Conservation (phyloP, 1,284 basidiomycete genomes). For the Trametes sp. region DNA sequence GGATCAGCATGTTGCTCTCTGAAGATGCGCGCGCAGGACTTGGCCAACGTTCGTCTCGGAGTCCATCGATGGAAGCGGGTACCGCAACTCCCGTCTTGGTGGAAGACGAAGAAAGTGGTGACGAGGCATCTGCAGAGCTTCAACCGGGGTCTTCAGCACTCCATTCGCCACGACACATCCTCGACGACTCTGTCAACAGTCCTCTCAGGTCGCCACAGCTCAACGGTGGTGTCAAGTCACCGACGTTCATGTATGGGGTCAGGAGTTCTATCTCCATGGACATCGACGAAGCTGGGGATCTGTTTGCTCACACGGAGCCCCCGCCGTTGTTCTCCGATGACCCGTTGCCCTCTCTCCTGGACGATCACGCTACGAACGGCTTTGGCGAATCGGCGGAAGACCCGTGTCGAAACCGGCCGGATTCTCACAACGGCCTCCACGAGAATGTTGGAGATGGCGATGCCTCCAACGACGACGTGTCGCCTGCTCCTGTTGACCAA, state of each 20-base stretch:
- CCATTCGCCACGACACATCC: background rate
- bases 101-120: conserved; percentile 3
- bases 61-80: conserved; percentile 16
- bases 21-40: conserved; percentile 17
- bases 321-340: background rate
- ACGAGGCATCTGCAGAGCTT: background rate
- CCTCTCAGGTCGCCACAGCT: background rate
- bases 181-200: background rate
- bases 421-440: background rate
- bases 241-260: background rate
- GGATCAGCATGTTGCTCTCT: conserved; percentile 27
- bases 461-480: background rate
- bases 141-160: background rate
- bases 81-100: conserved; percentile 2
- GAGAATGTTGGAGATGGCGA: background rate
- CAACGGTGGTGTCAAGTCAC: background rate
- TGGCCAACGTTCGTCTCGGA: conserved; percentile 5
- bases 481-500: background rate
- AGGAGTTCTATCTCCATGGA: background rate
- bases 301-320: background rate
- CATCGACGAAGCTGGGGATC: background rate
- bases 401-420: background rate
- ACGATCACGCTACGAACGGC: background rate
- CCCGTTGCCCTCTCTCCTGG: background rate
- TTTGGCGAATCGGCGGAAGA: background rate